Conservation (phyloP, 176 grass and related monocot species). For the Saccharum spontaneum region DNA sequence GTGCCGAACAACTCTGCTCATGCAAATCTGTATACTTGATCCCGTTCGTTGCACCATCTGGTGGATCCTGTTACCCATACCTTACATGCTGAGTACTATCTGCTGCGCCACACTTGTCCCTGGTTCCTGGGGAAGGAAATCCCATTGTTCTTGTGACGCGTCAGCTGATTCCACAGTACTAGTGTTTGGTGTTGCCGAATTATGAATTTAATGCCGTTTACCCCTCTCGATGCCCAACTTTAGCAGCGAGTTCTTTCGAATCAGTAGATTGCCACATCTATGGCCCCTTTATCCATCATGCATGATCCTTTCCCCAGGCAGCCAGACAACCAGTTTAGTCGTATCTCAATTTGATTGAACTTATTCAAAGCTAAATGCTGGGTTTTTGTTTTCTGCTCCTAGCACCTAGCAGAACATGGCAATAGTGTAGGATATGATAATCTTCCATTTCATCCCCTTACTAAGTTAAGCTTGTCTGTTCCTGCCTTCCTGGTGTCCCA, state of each 20-base stretch:
- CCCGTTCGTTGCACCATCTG: background rate
- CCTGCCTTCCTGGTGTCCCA: background rate
- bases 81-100: background rate
- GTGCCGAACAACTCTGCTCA: background rate
- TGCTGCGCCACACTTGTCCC: background rate
- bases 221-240: background rate
- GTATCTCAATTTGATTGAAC: background rate
- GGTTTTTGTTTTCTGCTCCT: background rate
- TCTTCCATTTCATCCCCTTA: background rate
- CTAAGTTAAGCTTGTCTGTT: background rate
- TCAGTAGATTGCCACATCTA: background rate
- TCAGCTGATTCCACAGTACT: background rate
- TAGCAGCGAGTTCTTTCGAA: background rate
- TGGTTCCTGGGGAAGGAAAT: background rate
- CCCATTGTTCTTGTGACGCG: background rate
- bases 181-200: background rate
- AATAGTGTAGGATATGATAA: conserved; percentile 3
- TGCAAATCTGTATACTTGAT: background rate
- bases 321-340: background rate
- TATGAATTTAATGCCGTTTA: background rate
- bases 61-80: background rate
- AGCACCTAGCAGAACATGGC: no score
- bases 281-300: background rate
- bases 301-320: background rate
- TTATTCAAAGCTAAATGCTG: background rate